Percentiles rank a stretch among this genome's conserved stretches.
Evolutionary conservation across 1,284 basidiomycete species (phyloP).

Genomic region (Chalciporus piperatoides): DNA sequence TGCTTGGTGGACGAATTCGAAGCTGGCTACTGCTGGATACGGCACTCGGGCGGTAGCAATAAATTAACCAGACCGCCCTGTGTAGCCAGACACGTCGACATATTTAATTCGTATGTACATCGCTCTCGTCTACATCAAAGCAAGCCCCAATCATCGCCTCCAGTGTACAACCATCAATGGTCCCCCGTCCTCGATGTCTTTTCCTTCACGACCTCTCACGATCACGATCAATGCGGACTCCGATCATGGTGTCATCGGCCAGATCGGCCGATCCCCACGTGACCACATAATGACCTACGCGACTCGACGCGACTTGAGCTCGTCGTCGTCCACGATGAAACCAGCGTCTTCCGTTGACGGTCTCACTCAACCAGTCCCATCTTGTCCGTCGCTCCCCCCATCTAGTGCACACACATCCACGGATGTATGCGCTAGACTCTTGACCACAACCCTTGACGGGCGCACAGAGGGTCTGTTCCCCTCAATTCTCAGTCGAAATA

Average conservation of each 20-base stretch:
- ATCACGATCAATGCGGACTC: background rate
- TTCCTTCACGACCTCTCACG: conserved; percentile 20
- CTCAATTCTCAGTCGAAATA: background rate
- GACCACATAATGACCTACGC: conserved; percentile 13
- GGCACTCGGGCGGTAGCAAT: background rate
- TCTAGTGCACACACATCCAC: conserved; percentile 10
- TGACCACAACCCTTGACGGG: conserved; percentile 51
- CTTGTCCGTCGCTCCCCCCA: conserved; percentile 19
- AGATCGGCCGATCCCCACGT: conserved; percentile 17
- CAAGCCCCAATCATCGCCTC: background rate
- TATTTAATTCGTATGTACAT: background rate
- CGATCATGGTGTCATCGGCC: too few species aligned
- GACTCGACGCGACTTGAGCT: conserved; percentile 6
- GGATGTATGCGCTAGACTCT: conserved; percentile 65
- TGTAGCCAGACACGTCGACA: background rate
- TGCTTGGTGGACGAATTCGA: background rate
- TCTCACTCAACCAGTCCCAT: conserved; percentile 31
- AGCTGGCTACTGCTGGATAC: background rate
- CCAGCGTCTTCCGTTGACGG: conserved; percentile 17
- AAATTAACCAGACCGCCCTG: too few species aligned
- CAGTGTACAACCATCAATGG: conserved; percentile 1
- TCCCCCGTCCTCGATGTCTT: conserved; percentile 15
- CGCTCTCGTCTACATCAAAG: too few species aligned
- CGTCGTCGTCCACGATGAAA: conserved; percentile 19
- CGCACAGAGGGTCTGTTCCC: conserved; percentile 52